These are phyloP conservation scores for Helminthosporium solani DNA, from an alignment of 2,329 filamentous ascomycete genomes.

Conservation along the genomic window DNA sequence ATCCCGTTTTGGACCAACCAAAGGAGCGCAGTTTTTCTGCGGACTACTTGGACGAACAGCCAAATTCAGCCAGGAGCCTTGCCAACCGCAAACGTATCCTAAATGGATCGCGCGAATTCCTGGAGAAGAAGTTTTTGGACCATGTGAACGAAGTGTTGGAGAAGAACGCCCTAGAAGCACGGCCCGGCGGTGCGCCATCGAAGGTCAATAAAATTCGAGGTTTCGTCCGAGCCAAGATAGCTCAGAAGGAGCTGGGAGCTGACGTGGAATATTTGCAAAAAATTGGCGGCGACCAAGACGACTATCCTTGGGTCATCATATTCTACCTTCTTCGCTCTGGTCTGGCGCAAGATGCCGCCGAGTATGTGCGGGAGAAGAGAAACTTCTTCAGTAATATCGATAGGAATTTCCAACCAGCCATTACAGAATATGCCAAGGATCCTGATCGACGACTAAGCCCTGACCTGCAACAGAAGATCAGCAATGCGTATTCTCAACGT, in stretches of 20 bases:
- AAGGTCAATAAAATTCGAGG: slow-evolving; percentile 88
- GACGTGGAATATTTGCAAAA: slow-evolving; percentile 80
- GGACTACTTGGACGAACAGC: slow-evolving; percentile 74
- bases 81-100: slow-evolving; percentile 77
- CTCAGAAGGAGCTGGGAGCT: slow-evolving; percentile 78
- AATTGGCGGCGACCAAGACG: slow-evolving; percentile 61
- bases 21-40: slow-evolving; percentile 74
- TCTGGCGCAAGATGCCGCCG: slow-evolving; percentile 77
- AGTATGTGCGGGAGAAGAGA: slow-evolving; percentile 82
- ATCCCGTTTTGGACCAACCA: slow-evolving; percentile 60
- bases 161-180: slow-evolving; percentile 84
- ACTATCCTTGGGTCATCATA: slow-evolving; percentile 90
- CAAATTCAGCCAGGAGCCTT: slow-evolving; percentile 63
- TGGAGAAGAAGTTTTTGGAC: slow-evolving; percentile 78
- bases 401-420: slow-evolving; percentile 83
- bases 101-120: slow-evolving; percentile 72
- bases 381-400: slow-evolving; percentile 87
- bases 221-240: slow-evolving; percentile 79
- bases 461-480: slow-evolving; percentile 82
- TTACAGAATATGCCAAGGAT: slow-evolving; percentile 77
- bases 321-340: slow-evolving; percentile 89
- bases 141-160: slow-evolving; percentile 76
- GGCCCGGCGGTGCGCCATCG: slow-evolving; percentile 84
- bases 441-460: slow-evolving; percentile 74
- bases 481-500: slow-evolving; percentile 84